Percentiles rank a stretch among this genome's conserved stretches.
Conservation (phyloP, 352 stramenopile genomes). For the Globisporangium uncinulatum region DNA sequence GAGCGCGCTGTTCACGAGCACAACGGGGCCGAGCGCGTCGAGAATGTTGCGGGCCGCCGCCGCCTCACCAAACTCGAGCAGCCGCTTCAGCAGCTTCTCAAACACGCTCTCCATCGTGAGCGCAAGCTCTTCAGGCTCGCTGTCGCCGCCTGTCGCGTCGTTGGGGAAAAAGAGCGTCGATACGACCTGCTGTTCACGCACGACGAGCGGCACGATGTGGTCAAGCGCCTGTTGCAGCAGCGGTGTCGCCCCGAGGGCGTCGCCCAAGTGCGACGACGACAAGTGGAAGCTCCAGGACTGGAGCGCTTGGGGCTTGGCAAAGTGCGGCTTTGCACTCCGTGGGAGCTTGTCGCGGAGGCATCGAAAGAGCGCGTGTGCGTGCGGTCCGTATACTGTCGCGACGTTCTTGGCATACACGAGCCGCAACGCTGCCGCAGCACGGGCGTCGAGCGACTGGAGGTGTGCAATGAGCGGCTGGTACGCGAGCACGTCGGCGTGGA, state of each 20-base stretch:
- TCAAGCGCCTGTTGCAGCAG: conserved; percentile 67
- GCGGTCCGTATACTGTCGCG: conserved; percentile 38
- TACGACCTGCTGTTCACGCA: conserved; percentile 41
- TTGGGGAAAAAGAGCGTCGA: conserved; percentile 40
- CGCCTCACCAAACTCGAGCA: conserved; percentile 66
- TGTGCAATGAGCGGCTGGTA: conserved; percentile 40
- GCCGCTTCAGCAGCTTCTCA: conserved; percentile 65
- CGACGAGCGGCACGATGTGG: conserved; percentile 52
- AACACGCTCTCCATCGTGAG: conserved; percentile 62
- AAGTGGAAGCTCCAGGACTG: conserved; percentile 62
- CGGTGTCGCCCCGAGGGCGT: conserved; percentile 46
- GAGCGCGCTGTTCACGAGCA: conserved; percentile 41
- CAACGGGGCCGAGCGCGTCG: conserved; percentile 54
- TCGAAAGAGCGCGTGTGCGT: conserved; percentile 53
- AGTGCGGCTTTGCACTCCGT: conserved; percentile 36
- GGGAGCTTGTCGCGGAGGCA: conserved; percentile 59
- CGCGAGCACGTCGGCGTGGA: conserved; percentile 36
- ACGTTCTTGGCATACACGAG: conserved; percentile 52
- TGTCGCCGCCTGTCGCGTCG: conserved; percentile 8
- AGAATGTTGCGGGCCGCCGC: conserved; percentile 52
- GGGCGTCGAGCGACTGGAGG: conserved; percentile 37
- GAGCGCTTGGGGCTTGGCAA: conserved; percentile 49
- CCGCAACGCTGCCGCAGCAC: conserved; percentile 26
- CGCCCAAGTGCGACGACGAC: conserved; percentile 47
- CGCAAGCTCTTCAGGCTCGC: conserved; percentile 39